Conservation (phyloP, 2,329 filamentous ascomycete genomes). For the Polytolypa hystricis region DNA sequence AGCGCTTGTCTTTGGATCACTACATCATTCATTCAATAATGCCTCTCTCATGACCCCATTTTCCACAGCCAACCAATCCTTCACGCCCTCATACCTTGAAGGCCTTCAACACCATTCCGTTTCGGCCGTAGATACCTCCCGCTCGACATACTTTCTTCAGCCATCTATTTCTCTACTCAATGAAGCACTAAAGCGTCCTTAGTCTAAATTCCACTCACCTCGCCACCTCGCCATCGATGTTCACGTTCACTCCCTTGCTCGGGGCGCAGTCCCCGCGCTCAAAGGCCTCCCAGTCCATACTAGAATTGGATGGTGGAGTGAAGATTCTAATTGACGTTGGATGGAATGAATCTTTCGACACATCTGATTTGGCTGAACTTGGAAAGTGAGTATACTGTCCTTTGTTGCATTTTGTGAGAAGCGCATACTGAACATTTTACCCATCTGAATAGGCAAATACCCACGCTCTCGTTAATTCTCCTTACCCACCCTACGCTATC, state of each 20-base stretch:
- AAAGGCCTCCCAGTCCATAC: conserved; percentile 80
- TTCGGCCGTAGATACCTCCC: too few species aligned
- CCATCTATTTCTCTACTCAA: too few species aligned
- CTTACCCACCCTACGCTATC: conserved; percentile 87
- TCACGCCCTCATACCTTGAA: too few species aligned
- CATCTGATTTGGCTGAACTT: conserved; percentile 68
- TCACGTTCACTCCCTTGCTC: conserved; percentile 86
- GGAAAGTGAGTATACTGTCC: conserved; percentile 54
- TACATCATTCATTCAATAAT: too few species aligned
- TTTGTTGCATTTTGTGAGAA: conserved; percentile 1
- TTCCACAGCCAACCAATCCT: too few species aligned
- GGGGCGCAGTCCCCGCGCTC: conserved; percentile 75
- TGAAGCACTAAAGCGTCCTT: not conserved
- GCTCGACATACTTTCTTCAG: too few species aligned
- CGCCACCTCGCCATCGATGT: conserved; percentile 50
- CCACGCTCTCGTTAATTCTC: conserved; percentile 84
- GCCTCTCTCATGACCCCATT: too few species aligned
- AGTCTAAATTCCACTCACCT: not conserved
- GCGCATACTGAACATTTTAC: conserved; percentile 1
- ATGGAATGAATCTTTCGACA: conserved; percentile 88
- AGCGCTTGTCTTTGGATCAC: too few species aligned
- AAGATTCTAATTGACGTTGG: conserved; percentile 91
- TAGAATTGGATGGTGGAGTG: conserved; percentile 93
- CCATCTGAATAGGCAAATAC: conserved; percentile 56
- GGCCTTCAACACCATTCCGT: too few species aligned